These are phyloP conservation scores for Vanderwaltozyma yarrowii DNA, from an alignment of 805 yeast species.

Conservation along the genomic window DNA sequence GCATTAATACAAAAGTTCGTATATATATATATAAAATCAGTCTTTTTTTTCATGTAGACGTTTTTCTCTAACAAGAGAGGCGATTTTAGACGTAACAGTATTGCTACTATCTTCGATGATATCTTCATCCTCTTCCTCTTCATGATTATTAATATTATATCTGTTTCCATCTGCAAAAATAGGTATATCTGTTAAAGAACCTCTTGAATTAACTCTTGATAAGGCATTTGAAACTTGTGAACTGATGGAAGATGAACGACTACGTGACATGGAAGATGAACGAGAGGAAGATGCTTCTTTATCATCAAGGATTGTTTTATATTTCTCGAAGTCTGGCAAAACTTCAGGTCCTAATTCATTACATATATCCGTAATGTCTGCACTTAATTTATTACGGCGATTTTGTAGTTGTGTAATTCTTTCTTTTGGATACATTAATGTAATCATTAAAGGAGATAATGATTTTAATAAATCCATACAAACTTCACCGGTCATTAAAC, in stretches of 20 bases:
- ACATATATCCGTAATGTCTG: slow-evolving; percentile 67
- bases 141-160: background rate
- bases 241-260: slow-evolving; percentile 22
- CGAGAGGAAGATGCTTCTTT: slow-evolving; percentile 6
- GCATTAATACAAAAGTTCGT: background rate
- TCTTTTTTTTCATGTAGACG: slow-evolving; percentile 8
- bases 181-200: slow-evolving; percentile 55
- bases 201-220: slow-evolving; percentile 52
- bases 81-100: slow-evolving; percentile 17
- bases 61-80: slow-evolving; percentile 21
- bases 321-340: slow-evolving; percentile 70
- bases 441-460: slow-evolving; percentile 54
- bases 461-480: slow-evolving; percentile 82
- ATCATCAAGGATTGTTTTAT: slow-evolving; percentile 5
- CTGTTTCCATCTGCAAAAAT: slow-evolving; percentile 32
- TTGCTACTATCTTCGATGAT: slow-evolving; percentile 6
- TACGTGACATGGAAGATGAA: slow-evolving; percentile 11
- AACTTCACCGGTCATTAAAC: slow-evolving; percentile 79
- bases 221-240: slow-evolving; percentile 43
- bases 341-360: slow-evolving; percentile 78
- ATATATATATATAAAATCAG: background rate
- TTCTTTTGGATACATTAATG: slow-evolving; percentile 32
- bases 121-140: slow-evolving; percentile 1
- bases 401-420: slow-evolving; percentile 43
- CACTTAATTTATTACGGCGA: slow-evolving; percentile 49